phyloP scores from a whole-genome alignment of 352 stramenopile genomes.

The Globisporangium sylvaticum region DNA sequence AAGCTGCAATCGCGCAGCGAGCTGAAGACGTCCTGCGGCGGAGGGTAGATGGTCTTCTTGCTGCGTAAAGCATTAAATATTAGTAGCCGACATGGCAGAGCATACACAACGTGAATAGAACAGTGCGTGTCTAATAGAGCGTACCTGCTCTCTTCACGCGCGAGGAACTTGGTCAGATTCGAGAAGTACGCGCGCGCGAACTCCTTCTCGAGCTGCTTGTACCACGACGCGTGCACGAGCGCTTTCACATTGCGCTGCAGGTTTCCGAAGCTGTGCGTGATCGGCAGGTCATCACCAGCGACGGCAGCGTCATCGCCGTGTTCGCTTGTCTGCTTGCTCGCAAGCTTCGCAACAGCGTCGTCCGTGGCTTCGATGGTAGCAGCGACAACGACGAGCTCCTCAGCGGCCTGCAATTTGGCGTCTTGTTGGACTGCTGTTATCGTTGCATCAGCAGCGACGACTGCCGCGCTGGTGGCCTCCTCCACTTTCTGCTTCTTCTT shows the following conservation, averaged over 20 bases:
- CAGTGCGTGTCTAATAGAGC: background rate
- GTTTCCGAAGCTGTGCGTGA: slow-evolving; percentile 32
- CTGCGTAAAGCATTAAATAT: slow-evolving; percentile 10
- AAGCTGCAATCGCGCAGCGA: slow-evolving; percentile 88
- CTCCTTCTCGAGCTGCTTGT: slow-evolving; percentile 46
- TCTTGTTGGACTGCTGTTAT: background rate
- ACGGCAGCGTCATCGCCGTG: background rate
- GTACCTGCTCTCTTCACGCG: slow-evolving; percentile 40
- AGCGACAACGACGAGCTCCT: background rate
- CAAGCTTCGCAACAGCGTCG: background rate
- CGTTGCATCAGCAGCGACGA: background rate
- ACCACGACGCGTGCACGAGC: slow-evolving; percentile 61
- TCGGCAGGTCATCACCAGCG: slow-evolving; percentile 3
- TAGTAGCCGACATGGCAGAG: background rate
- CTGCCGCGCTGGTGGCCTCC: background rate
- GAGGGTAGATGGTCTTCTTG: slow-evolving; percentile 86
- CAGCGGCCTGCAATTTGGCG: background rate
- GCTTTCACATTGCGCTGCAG: slow-evolving; percentile 28
- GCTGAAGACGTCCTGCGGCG: slow-evolving; percentile 83
- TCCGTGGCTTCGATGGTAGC: background rate
- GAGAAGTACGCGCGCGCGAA: slow-evolving; percentile 46
- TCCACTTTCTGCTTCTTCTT: slow-evolving; percentile 23
- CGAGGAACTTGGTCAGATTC: slow-evolving; percentile 41
- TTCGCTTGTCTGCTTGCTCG: background rate
- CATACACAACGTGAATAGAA: background rate